Conservation (phyloP, 1,139 yeast genomes). For the Kurtzmaniella quercitrusa region DNA sequence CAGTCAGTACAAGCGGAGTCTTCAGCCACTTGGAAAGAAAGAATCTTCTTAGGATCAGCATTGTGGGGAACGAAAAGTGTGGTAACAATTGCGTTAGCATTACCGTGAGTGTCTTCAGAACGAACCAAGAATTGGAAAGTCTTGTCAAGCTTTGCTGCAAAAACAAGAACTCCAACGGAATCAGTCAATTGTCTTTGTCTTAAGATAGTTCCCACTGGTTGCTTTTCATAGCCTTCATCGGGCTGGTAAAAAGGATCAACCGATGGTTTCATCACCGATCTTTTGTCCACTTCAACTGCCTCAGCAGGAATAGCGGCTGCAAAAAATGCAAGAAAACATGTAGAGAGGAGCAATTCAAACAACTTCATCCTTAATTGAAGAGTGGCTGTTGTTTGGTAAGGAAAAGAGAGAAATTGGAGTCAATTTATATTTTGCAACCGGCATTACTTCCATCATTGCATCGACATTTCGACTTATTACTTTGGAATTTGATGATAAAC, state of each 20-base stretch:
- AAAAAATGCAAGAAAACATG: neutral
- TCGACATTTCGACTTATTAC: neutral
- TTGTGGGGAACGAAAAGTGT: constrained; percentile 18
- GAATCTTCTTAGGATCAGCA: constrained; percentile 16
- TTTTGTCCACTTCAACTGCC: neutral
- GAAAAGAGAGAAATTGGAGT: neutral
- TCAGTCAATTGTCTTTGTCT: constrained; percentile 2
- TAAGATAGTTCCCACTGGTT: constrained; percentile 9
- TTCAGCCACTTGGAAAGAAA: constrained; percentile 19
- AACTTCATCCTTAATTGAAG: neutral
- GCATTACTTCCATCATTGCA: neutral
- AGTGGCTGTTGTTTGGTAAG: neutral
- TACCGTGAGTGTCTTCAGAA: constrained; percentile 11
- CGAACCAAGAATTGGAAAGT: constrained; percentile 9
- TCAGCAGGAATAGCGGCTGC: neutral
- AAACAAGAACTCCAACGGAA: neutral
- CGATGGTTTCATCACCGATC: constrained; percentile 3
- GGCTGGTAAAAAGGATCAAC: constrained; percentile 8
- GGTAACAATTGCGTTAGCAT: constrained; percentile 19
- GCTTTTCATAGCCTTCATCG: constrained; percentile 7
- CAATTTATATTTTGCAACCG: neutral
- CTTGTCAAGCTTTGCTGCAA: constrained; percentile 7
- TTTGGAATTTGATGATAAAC: neutral
- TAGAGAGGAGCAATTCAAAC: neutral
- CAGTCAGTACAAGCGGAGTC: constrained; percentile 17